Evolutionary conservation across 2,329 filamentous ascomycete genomes (phyloP).

Genomic region (Scedosporium aurantiacum): DNA sequence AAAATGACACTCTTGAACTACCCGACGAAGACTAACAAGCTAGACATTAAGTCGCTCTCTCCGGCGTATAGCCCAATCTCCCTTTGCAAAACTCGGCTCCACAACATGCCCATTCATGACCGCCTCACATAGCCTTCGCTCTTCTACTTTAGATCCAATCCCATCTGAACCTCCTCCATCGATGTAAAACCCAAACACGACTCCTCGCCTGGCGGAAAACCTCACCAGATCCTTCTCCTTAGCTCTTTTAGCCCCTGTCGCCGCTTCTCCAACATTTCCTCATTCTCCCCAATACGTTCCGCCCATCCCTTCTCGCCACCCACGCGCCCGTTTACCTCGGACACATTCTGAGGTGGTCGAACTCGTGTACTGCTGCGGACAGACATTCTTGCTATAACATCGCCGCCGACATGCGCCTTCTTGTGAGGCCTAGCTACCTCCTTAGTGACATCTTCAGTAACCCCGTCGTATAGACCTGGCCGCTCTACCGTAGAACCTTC

Average conservation of each 20-base stretch:
- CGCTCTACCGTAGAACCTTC: slow-evolving; percentile 32
- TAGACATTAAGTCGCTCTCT: slow-evolving; percentile 26
- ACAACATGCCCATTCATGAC: slow-evolving; percentile 47
- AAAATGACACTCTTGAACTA: no score
- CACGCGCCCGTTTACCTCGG: slow-evolving; percentile 44
- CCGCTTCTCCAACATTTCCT: slow-evolving; percentile 37
- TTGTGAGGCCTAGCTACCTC: slow-evolving; percentile 11
- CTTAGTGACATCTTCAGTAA: not conserved
- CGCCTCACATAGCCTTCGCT: slow-evolving; percentile 41
- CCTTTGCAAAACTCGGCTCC: slow-evolving; percentile 50
- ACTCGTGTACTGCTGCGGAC: slow-evolving; percentile 25
- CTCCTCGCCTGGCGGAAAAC: slow-evolving; percentile 49
- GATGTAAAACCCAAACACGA: slow-evolving; percentile 39
- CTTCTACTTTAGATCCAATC: slow-evolving; percentile 5
- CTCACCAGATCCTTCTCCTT: slow-evolving; percentile 47
- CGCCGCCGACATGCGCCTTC: slow-evolving; percentile 33
- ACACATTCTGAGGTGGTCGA: slow-evolving; percentile 24
- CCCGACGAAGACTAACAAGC: not conserved
- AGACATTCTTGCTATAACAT: slow-evolving; percentile 21
- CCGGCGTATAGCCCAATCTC: slow-evolving; percentile 48
- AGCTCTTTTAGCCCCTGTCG: slow-evolving; percentile 31
- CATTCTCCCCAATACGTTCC: slow-evolving; percentile 39
- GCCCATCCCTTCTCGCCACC: slow-evolving; percentile 44
- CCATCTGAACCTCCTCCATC: slow-evolving; percentile 3
- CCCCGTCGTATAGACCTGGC: slow-evolving; percentile 19